A percentile compares a stretch with the other conserved stretches of the same genome.
phyloP scores from a whole-genome alignment of 371 early-diverging fungal species.

The Mortierella sp. region DNA sequence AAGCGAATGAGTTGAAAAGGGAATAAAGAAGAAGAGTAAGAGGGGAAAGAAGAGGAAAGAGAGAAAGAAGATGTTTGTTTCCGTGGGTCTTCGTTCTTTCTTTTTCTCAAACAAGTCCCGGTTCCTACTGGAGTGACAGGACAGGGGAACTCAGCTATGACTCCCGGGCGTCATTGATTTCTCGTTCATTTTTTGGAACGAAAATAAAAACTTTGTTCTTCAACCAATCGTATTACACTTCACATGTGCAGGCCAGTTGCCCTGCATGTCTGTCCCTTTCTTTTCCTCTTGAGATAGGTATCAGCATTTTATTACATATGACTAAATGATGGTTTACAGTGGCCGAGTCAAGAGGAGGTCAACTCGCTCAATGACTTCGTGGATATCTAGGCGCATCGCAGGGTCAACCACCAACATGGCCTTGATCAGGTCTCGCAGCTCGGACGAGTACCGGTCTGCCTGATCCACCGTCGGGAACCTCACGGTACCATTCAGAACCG shows the following conservation, averaged over 20 bases:
- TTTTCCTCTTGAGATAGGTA: neutral
- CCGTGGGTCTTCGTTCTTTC: too few species aligned
- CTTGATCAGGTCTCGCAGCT: slow-evolving; percentile 72
- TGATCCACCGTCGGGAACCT: slow-evolving; percentile 65
- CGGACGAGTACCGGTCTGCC: slow-evolving; percentile 69
- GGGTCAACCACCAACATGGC: slow-evolving; percentile 79
- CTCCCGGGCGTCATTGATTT: neutral
- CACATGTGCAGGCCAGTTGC: neutral
- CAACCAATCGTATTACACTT: neutral
- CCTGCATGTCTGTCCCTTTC: neutral
- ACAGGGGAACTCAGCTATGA: neutral
- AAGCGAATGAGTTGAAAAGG: neutral
- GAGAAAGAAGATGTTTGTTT: neutral
- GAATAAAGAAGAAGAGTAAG: neutral
- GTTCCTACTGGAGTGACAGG: neutral
- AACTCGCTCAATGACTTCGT: slow-evolving; percentile 59
- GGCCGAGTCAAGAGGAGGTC: slow-evolving; percentile 41
- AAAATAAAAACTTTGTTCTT: neutral
- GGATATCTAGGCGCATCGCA: slow-evolving; percentile 74
- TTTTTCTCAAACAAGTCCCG: too few species aligned
- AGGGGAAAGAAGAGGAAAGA: neutral
- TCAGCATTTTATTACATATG: neutral
- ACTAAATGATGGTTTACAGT: slow-evolving; percentile 6
- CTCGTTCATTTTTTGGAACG: too few species aligned
- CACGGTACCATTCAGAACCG: slow-evolving; percentile 79